These are phyloP conservation scores for Glycine latifolia DNA, from an alignment of 306 rosid species.

Conservation along the genomic window DNA sequence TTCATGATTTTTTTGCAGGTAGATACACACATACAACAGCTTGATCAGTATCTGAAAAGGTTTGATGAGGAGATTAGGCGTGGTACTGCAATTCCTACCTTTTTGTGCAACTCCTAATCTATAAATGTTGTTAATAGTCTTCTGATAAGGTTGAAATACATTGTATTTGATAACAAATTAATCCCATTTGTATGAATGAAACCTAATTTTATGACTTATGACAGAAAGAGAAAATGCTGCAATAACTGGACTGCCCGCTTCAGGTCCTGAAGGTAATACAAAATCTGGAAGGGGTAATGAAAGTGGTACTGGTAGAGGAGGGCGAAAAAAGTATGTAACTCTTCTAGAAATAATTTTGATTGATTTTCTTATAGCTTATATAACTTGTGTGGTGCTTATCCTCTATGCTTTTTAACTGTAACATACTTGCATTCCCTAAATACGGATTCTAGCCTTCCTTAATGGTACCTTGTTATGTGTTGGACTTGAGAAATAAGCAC, in stretches of 20 bases:
- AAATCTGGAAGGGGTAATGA: conserved; percentile 75
- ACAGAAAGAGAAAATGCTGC: conserved; percentile 76
- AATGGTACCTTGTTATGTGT: background rate
- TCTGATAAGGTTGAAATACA: background rate
- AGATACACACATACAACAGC: conserved; percentile 92
- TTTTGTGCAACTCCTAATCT: conserved; percentile 32
- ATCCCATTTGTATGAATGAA: conserved; percentile 19
- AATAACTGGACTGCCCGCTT: conserved; percentile 59
- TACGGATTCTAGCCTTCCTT: conserved; percentile 4
- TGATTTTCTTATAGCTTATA: conserved; percentile 31
- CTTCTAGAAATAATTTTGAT: conserved; percentile 10
- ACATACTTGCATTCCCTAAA: background rate
- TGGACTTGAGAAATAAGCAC: background rate
- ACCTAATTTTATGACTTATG: conserved; percentile 34
- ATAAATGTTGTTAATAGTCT: conserved; percentile 16
- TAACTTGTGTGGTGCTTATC: conserved; percentile 27
- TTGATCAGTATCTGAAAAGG: conserved; percentile 91
- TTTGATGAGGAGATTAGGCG: conserved; percentile 86
- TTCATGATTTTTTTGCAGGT: conserved; percentile 65
- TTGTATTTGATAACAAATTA: background rate
- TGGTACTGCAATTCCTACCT: conserved; percentile 57
- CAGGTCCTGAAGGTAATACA: conserved; percentile 60
- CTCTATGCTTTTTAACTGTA: conserved; percentile 18
- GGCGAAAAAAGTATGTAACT: conserved; percentile 79
- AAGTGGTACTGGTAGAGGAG: conserved; percentile 82